Conservation (phyloP, 2,329 filamentous ascomycete species). For the Ceratocystis diversiconidia region DNA sequence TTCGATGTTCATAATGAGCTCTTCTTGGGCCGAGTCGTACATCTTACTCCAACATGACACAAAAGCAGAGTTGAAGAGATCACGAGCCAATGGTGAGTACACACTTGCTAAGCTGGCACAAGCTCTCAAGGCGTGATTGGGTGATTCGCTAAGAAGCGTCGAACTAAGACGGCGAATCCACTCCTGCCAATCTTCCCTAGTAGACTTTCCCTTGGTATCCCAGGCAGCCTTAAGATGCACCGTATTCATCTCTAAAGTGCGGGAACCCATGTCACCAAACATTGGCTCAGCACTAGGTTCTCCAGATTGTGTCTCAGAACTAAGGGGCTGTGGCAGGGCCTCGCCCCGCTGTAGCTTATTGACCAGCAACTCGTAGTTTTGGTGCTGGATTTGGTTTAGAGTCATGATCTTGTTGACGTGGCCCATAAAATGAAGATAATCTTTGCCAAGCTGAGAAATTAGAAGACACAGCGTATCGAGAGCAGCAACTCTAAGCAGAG, state of each 20-base stretch:
- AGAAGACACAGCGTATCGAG: constrained; percentile 89
- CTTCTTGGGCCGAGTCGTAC: constrained; percentile 92
- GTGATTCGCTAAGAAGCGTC: constrained; percentile 85
- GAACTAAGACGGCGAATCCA: constrained; percentile 97
- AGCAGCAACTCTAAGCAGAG: constrained; percentile 61
- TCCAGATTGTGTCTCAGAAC: constrained; percentile 56
- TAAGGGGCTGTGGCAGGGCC: constrained; percentile 85
- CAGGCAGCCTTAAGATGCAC: constrained; percentile 94
- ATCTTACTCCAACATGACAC: constrained; percentile 98
- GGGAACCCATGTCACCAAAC: constrained; percentile 71
- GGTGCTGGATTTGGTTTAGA: constrained; percentile 67
- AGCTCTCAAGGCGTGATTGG: constrained; percentile 84
- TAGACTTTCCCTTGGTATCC: constrained; percentile 94
- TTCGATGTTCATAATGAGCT: constrained; percentile 90
- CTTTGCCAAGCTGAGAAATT: constrained; percentile 88
- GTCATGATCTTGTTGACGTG: constrained; percentile 81
- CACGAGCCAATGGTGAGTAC: constrained; percentile 79
- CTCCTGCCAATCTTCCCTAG: constrained; percentile 97
- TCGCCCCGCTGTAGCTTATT: constrained; percentile 91
- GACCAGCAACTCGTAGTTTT: constrained; percentile 83
- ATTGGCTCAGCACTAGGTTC: constrained; percentile 66
- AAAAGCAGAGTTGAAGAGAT: constrained; percentile 96
- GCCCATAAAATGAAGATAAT: constrained; percentile 86
- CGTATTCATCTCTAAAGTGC: constrained; percentile 94
- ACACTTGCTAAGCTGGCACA: constrained; percentile 84